Base-by-base conservation (phyloP, 2,329 filamentous ascomycete genomes). In the Thelonectria blattea region DNA sequence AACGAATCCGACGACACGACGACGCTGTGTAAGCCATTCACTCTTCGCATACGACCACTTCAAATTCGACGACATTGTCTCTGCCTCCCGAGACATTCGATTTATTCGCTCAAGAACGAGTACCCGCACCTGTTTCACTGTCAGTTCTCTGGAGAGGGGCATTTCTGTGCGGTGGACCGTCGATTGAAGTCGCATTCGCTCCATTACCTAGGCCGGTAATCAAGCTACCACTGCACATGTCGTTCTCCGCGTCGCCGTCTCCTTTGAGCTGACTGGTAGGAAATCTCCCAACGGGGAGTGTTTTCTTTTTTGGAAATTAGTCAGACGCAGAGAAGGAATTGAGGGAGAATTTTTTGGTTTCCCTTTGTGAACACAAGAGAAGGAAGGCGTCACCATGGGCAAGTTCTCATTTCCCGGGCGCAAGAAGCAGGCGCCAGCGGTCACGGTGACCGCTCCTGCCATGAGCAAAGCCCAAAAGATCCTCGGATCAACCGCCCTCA, bases 401-500 rank as follows among this genome's bases (percentile, higher is more conserved):
- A 72, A 70, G 54, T 73, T 73, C 58, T 62, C 66, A 2, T 72
- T 72, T 27, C 60, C 65, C 22, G 58, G 69, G 50, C 69, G 69
- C 67, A 71, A 71, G 64, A 71, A 71, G 69, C 67, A 70, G 61
- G 55, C 68, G 34, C 69, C 69, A 14, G 63, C 66, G 50, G 68
- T 71, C 32, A 70, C 63, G 3, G 67, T 71, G 45, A 71, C 69
- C 37, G 69, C 66, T 32, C 68, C 69, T 27, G 58, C 60, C n/a
- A 65, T 66, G 61, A 71, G 60, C 55, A 71, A 71, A 53, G 69
- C 69, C 46, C 68, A 71, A 34, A 70, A 70, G 62, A 71, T 71
- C 43, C 66, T 71, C 22, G 69, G 69, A 46, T 52, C 68, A 9
- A 60, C 61, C 12, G 68, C 66, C 46, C 64, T 71, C 32, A 71